Base-by-base conservation (phyloP, 257 asterid species). In the Solanum paucissectum region DNA sequence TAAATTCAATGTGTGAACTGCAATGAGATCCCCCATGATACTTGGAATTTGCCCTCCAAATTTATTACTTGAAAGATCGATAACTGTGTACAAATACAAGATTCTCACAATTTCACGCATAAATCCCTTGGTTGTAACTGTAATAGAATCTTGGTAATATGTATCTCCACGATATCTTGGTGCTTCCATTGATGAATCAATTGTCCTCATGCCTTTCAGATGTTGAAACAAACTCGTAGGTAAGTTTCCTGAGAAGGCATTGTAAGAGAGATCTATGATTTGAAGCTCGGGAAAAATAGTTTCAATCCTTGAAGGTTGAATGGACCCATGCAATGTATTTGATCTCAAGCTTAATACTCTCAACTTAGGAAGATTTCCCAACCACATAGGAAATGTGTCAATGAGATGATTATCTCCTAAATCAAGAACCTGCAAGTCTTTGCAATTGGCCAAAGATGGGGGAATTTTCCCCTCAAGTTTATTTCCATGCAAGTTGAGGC, bases 331-430 rank as follows among this genome's bases (percentile, higher is more conserved):
- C 44, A 90, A 38, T 13, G 60, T 38, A 75, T 90, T 88, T 4
- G 89, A 68, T 77, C 89, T 88, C 88, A 88, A 85, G 87, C 71
- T 86, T 7, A 90, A 81, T 29, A 89, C 91, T 58, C 71, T 83
- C n/a, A 88, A 76, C 32, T 86, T 40, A 42, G 86, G 89, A 42
- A 88, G 89, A 46, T 23, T 38, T 44, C 46, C 90, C 60, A 88
- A 40, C 88, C 88, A 87, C 27, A 20, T 4, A 0, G 92, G 91
- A 18, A 90, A 88, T 29, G 90, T 75, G 73, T 82, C 92, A 32
- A n/a, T 88, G 5, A 88, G 52, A 3, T 37, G 60, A 73, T 90
- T 90, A 18, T 85, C 62, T 37, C 91, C 89, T 8, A 90, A 13
- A 86, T 90, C 90, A 29, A 90, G 85, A 85, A 90, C 90, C 75